Base-by-base conservation (phyloP, 2,329 filamentous ascomycete species). In the Colletotrichum sp. region DNA sequence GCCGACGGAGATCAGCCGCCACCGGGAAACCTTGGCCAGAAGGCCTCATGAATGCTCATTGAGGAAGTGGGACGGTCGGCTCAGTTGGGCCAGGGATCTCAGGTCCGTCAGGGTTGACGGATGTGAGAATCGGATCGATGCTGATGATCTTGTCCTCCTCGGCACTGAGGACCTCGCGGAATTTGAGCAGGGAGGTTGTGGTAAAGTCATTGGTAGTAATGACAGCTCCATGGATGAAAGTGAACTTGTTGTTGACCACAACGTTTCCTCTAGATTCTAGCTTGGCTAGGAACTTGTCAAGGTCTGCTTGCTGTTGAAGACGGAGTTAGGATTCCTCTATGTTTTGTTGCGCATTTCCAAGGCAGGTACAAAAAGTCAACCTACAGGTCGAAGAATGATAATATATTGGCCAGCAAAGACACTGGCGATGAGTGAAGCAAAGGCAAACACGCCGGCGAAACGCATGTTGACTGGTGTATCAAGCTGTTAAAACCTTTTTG, bases 201-300 rank as follows among this genome's bases (percentile, higher is more conserved):
- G 65, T 72, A 18, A 70, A 70, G 5, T 15, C 22, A 15, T 67
- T 36, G 36, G 74, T 75, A 34, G 60, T 27, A 34, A 78, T 66
- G 32, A 71, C 68, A 36, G 69, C 61, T 18, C 76, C 74, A 56
- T 69, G 27, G 22, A 69, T 43, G 16, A 2, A 27, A n/a, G 5
- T n/a, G 12, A n/a, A 27, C 15, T 27, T 70, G 18, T 25, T 52
- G 69, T n/a, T 25, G 7, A 76, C 66, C 15, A 28, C 18, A 27
- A 69, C 25, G 15, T 30, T 12, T 34, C 66, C 48, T 18, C 55
- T 39, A 18, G 62, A 27, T 25, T 25, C 25, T 36, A 78, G 64
- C 27, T 65, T 74, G 7, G 18, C 58, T 7, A 70, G 9, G 39
- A 76, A 76, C 1, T 22, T n/a, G 36, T 71, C 69, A 5, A 78